phyloP scores from a whole-genome alignment of 306 rosid species.

The Purshia tridentata region DNA sequence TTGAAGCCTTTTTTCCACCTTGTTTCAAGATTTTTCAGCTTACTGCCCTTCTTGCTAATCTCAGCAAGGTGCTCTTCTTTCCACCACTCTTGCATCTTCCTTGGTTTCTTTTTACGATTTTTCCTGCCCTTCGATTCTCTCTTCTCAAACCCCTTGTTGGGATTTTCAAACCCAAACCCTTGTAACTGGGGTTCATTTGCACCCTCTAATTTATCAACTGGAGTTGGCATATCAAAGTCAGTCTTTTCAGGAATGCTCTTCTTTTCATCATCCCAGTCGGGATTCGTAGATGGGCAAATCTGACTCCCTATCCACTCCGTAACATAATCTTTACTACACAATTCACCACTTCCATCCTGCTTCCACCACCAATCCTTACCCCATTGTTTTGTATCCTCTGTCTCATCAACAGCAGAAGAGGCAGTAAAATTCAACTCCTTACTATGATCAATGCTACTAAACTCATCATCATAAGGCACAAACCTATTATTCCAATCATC shows the following conservation, averaged over 20 bases:
- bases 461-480: conserved; percentile 81
- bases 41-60: conserved; percentile 67
- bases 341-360: conserved; percentile 80
- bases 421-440: conserved; percentile 60
- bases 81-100: conserved; percentile 99
- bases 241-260: conserved; percentile 49
- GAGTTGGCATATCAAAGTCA: conserved; percentile 42
- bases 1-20: conserved; percentile 73
- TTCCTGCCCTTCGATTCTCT: conserved; percentile 53
- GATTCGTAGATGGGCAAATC: conserved; percentile 71
- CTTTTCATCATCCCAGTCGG: conserved; percentile 81
- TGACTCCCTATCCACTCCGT: conserved; percentile 98
- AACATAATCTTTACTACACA: conserved; percentile 88
- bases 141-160: conserved; percentile 37
- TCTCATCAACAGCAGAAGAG: conserved; percentile 49
- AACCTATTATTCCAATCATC: conserved; percentile 70
- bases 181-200: conserved; percentile 41
- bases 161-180: conserved; percentile 33
- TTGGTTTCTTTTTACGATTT: conserved; percentile 55
- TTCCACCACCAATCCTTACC: conserved; percentile 99
- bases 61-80: conserved; percentile 89
- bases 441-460: conserved; percentile 67
- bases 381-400: conserved; percentile 64
- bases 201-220: conserved; percentile 47
- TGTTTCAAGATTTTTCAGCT: conserved; percentile 45